Evolutionary conservation across 208 protist genomes (phyloP).

Genomic region (Leishmania tropica): DNA sequence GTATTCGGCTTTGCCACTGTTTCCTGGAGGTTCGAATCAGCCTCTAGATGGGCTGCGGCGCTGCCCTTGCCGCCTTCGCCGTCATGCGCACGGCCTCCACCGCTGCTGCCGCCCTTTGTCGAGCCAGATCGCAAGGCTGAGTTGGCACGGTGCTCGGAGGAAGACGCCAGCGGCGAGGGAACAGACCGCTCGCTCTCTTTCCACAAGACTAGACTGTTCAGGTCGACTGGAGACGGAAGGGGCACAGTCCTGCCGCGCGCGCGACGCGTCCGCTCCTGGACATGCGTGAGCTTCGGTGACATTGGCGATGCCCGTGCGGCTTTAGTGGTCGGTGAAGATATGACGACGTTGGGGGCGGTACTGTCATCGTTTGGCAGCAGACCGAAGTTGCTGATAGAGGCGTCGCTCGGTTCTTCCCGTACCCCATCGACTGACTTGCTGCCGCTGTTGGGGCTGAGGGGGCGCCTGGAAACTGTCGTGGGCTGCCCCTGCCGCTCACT

Average conservation of each 20-base stretch:
- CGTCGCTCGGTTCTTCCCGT: background rate
- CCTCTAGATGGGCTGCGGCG: background rate
- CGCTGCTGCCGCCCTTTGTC: background rate
- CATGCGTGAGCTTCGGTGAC: background rate
- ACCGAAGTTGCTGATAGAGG: background rate
- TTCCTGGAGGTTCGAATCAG: background rate
- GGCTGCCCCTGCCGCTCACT: background rate
- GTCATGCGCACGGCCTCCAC: background rate
- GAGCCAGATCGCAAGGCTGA: background rate
- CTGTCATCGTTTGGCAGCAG: background rate
- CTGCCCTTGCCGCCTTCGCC: background rate
- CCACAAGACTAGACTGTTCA: slow-evolving; percentile 3
- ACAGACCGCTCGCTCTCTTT: background rate
- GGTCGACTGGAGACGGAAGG: slow-evolving; percentile 11
- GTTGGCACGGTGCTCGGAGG: background rate
- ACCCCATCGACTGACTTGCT: background rate
- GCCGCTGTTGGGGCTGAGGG: background rate
- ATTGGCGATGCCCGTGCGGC: background rate
- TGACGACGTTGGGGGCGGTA: background rate
- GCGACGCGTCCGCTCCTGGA: background rate
- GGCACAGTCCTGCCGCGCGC: background rate
- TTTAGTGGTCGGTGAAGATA: background rate
- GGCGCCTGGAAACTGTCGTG: background rate
- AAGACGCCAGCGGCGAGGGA: background rate
- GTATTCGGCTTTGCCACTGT: background rate